A percentile compares a stretch with the other conserved stretches of the same genome.
Conservation (phyloP, 768 basidiomycete species). For the Naganishia vishniacii region DNA sequence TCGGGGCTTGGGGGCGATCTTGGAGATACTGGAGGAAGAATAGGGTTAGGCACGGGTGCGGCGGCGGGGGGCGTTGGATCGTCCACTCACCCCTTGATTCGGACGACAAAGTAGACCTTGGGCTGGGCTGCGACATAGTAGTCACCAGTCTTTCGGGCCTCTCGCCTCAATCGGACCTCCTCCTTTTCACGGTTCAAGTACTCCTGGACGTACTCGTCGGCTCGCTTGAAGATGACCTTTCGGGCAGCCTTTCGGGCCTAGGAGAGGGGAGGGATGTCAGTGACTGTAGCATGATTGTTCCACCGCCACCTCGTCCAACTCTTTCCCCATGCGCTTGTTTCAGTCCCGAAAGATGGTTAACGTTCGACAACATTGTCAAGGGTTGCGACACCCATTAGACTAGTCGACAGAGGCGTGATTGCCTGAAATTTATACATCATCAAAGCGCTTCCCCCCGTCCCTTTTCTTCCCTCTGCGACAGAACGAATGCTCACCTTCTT, state of each 20-base stretch:
- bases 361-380: conserved; percentile 66
- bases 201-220: conserved; percentile 96
- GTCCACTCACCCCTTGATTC: conserved; percentile 81
- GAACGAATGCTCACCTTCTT: conserved; percentile 65
- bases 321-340: conserved; percentile 35
- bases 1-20: conserved; percentile 97
- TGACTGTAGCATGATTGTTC: neutral
- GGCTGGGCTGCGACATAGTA: conserved; percentile 96
- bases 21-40: conserved; percentile 75
- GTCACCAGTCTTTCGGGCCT: conserved; percentile 82
- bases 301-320: neutral
- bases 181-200: conserved; percentile 87
- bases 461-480: neutral
- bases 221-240: conserved; percentile 98
- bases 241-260: conserved; percentile 87
- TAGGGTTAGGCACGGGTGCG: neutral
- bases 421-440: conserved; percentile 77
- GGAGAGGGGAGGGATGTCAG: neutral
- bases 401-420: conserved; percentile 63
- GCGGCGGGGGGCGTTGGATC: neutral
- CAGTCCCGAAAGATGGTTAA: conserved; percentile 97
- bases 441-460: conserved; percentile 15
- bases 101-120: conserved; percentile 95
- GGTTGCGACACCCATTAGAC: conserved; percentile 41
- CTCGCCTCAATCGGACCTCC: conserved; percentile 90